Evolutionary conservation across 768 basidiomycete species (phyloP).

Genomic region (Chlorophyllum brunneum): DNA sequence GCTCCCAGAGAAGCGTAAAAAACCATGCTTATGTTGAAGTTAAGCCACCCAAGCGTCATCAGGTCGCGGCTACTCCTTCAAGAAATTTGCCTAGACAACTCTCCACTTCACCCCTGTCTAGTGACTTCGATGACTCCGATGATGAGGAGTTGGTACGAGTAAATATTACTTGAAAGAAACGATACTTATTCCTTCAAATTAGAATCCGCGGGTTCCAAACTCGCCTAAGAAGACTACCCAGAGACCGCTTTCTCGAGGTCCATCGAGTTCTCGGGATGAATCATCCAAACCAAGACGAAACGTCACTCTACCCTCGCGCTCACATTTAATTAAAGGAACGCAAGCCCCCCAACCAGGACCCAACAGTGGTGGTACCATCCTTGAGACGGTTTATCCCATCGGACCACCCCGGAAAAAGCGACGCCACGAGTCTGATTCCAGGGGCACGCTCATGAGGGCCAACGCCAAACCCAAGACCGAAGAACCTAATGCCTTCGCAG

Average conservation of each 20-base stretch:
- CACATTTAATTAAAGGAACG: neutral
- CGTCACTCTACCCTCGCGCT: too few relatives aligned
- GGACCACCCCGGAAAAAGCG: conserved; percentile 5
- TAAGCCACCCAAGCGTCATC: neutral
- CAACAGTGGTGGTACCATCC: neutral
- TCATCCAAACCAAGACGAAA: too few relatives aligned
- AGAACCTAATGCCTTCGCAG: neutral
- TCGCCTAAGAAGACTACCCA: too few relatives aligned
- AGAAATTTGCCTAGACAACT: neutral
- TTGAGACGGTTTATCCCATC: neutral
- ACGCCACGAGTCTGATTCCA: neutral
- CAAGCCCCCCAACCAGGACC: neutral
- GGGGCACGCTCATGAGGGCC: neutral
- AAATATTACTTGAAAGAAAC: neutral
- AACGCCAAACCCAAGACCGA: neutral
- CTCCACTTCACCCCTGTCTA: neutral
- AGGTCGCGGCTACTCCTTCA: too few relatives aligned
- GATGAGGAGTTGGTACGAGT: neutral
- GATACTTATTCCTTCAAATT: too few relatives aligned
- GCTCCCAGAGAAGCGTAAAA: conserved; percentile 1
- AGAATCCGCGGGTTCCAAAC: too few relatives aligned
- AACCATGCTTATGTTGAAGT: conserved; percentile 9
- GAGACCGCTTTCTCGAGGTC: too few relatives aligned
- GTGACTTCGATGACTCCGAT: neutral
- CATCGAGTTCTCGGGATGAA: too few relatives aligned